Base-by-base conservation (phyloP, 257 asterid genomes). In the Nicotiana sylvestris region DNA sequence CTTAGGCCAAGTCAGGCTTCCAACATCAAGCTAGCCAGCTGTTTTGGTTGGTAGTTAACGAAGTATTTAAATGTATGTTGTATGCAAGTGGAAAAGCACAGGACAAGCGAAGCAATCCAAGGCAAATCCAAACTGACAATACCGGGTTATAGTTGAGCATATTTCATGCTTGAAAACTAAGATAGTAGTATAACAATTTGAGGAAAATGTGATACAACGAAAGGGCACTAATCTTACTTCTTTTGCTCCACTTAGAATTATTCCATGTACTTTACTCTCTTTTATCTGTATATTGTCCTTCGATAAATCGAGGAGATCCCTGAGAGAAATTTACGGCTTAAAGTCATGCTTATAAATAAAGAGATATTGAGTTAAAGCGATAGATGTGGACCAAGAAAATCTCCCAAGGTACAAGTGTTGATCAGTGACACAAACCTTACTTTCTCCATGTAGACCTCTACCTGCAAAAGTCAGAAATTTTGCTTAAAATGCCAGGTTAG, bases 371-470 rank as follows among this genome's bases (percentile, higher is more conserved):
- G 83, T 79, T 37, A 72, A 80, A 81, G 85, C 53, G 76, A 61
- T 37, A 66, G 77, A 49, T 5, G 56, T 5, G 56, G 39, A 67
- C 30, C 21, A 30, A 7, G 25, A 51, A 49, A 76, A 76, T 29
- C 46, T 29, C 64, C 46, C 15, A 2, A 11, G 43, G 43, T 27
- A 76, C 27, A 76, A 51, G 64, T 76, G 60, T 39, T 49, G 39
- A 16, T 15, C 4, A 76, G 64, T 76, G 64, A 76, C 27, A 79
- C 94, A 68, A 53, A 94, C 98, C 98, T 94, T 67, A 94, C 91
- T 93, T 88, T 94, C 90, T 94, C 98, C 97, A 93, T 89, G 84
- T 93, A 93, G 70, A 94, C 90, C 90, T 94, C 98, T 55, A 90
- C 98, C 98, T 94, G 91, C 62, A 87, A 85, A 76, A 70, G 76